Evolutionary conservation across 352 stramenopile genomes (phyloP), one percentile per base, ranked within the genome.

Genomic region (Pythium sukuiense): DNA sequence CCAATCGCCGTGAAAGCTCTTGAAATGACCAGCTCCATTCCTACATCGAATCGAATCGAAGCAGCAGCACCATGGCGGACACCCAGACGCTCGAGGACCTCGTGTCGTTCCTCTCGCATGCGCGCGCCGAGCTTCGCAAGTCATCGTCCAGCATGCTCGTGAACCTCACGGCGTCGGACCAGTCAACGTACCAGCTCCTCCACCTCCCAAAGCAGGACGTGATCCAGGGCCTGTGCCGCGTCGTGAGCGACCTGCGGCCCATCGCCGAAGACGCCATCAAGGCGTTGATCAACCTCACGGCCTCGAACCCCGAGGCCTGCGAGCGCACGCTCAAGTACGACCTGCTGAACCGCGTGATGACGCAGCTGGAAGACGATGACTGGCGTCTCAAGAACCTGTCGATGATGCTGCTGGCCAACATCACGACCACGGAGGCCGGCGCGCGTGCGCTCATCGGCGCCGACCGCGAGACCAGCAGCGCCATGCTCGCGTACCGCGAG

Each of bases 331-430:
- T 95, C 53, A 87, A 91, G 67, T 89, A 76, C 55, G 85, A 93
- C 58, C 67, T 93, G 56, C 72, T 95, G n/a, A 91, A 92, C 69
- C 85, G 87, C 60, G 77, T 95, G n/a, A 91, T 95, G 83, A 86
- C 77, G 35, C 87, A 93, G 68, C 73, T 93, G 58, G 83, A 90
- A 35, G 83, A 93, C 77, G 74, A 79, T 55, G 87, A 95, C 45
- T 95, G 86, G 84, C 80, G 79, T 6, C 76, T 93, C 56, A 93
- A 88, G 39, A 83, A 95, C 72, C 81, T 86, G 35, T 93, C 83
- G 45, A 93, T 95, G 87, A 95, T 95, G 87, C 79, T 95, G 33
- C 72, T 95, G 54, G 87, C 87, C 61, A 95, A 94, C 58, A 79
- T 93, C 54, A 88, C 81, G 29, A 93, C 84, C 12, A 91, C 79